Evolutionary conservation across 2,329 filamentous ascomycete species (phyloP), one percentile per base, ranked within the genome.

Genomic region (Arachnomyces sp.): DNA sequence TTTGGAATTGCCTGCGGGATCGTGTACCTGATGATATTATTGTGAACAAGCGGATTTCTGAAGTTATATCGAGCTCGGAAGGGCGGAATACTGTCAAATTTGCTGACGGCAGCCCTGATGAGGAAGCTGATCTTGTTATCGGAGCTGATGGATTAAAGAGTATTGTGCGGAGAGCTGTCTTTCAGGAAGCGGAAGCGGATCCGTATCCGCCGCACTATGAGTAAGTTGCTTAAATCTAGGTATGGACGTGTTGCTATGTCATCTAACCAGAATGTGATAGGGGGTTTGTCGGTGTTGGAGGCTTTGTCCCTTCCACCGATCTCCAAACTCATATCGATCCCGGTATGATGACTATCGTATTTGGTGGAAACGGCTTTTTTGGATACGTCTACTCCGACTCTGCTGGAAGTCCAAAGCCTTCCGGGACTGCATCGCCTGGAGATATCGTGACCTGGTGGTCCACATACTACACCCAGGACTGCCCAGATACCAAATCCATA

Each of bases 301-400:
- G 68, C 9, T 69, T 72, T 43, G 45, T 69, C 18, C 53, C 60
- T n/a, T 44, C 50, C 0, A 43, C 48, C 3, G 46, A 54, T 30
- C 42, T 63, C 12, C 48, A 49, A 28, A 34, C 43, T 1, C 39
- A 57, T 2, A 50, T 70, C 13, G 55, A 63, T 8, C 43, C 56
- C 13, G 62, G 61, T 4, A 54, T 55, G 1, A 67, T 71, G 60
- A 60, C 58, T 30, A 57, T 73, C 33, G 54, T 64, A 0, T 71
- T 71, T 41, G 69, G 71, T 2, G 57, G 63, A 1, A 70, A 69
- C 38, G 71, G 71, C 0, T 74, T 73, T 49, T 73, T 74, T 45
- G 71, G 71, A 1, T 73, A 72, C 48, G 62, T 65, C 17, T 65
- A 61, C 36, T 50, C 57, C 11, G 47, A 50, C 6, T 59, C 52